A percentile compares a stretch with the other conserved stretches of the same genome.
phyloP scores from a whole-genome alignment of 192 early-diverging fungal genomes.

The Gonapodya sp. region DNA sequence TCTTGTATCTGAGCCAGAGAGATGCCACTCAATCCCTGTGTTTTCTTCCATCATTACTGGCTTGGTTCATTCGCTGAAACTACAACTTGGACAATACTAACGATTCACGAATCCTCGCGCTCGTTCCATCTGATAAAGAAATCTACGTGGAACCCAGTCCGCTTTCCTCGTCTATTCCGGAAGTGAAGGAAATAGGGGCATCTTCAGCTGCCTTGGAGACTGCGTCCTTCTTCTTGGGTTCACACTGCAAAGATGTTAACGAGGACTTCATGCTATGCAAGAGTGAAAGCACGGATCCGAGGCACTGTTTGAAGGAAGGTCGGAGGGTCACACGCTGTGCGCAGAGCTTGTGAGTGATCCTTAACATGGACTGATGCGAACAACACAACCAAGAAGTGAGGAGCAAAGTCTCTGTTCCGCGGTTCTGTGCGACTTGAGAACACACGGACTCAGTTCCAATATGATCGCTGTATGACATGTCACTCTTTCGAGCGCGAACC shows the following conservation, averaged over 20 bases:
- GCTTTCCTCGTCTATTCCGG: slow-evolving; percentile 53
- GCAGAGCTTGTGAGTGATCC: slow-evolving; percentile 60
- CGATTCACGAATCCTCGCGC: no score
- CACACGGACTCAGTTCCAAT: neutral
- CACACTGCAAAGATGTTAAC: slow-evolving; percentile 82
- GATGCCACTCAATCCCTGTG: no score
- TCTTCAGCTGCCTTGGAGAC: slow-evolving; percentile 89
- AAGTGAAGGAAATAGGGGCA: slow-evolving; percentile 78
- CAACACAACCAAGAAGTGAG: no score
- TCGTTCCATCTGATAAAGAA: no score
- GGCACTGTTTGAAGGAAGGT: slow-evolving; percentile 87
- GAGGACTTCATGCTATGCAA: slow-evolving; percentile 98
- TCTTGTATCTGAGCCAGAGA: no score
- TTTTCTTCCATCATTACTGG: no score
- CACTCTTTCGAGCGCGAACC: neutral
- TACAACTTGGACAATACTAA: no score
- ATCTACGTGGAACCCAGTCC: slow-evolving; percentile 68
- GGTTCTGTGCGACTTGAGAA: no score
- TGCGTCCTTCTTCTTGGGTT: slow-evolving; percentile 82
- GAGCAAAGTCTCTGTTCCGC: no score
- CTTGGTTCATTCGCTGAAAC: no score
- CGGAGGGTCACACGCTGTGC: slow-evolving; percentile 93
- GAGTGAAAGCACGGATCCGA: slow-evolving; percentile 76
- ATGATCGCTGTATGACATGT: neutral
- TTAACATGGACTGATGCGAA: no score